Conservation (phyloP, 192 early-diverging fungal species). For the Backusella tuberculispora region DNA sequence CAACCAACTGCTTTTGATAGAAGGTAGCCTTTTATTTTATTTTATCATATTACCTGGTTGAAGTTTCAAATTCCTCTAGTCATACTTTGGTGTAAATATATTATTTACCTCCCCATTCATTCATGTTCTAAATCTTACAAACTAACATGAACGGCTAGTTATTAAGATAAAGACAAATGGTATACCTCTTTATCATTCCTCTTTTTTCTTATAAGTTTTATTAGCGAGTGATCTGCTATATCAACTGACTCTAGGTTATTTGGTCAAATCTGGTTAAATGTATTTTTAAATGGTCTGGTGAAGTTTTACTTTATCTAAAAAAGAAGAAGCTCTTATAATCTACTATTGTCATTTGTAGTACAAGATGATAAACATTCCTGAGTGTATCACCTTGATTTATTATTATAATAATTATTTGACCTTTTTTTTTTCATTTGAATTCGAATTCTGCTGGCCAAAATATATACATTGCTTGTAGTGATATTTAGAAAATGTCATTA, state of each 20-base stretch:
- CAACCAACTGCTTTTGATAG: too few species aligned
- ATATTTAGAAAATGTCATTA: constrained; percentile 8
- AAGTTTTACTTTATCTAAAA: background rate
- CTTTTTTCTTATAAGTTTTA: background rate
- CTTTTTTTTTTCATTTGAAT: background rate
- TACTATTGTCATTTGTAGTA: background rate
- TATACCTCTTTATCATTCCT: background rate
- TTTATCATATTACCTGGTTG: background rate
- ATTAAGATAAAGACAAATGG: background rate
- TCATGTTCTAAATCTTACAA: background rate
- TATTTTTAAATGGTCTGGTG: background rate
- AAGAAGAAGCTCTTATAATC: background rate
- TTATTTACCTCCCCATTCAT: background rate
- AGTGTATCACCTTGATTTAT: background rate
- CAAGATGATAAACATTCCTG: background rate
- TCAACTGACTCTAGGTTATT: background rate
- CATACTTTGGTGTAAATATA: background rate
- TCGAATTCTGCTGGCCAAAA: background rate
- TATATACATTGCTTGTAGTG: background rate
- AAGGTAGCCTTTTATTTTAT: background rate
- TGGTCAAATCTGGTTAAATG: background rate
- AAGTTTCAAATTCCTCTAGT: background rate
- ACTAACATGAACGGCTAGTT: background rate
- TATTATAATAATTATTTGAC: background rate
- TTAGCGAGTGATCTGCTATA: too few species aligned